Percentiles rank a stretch among this genome's conserved stretches.
Conservation (phyloP, 169 alveolate species). For the Theileria luwenshuni region DNA sequence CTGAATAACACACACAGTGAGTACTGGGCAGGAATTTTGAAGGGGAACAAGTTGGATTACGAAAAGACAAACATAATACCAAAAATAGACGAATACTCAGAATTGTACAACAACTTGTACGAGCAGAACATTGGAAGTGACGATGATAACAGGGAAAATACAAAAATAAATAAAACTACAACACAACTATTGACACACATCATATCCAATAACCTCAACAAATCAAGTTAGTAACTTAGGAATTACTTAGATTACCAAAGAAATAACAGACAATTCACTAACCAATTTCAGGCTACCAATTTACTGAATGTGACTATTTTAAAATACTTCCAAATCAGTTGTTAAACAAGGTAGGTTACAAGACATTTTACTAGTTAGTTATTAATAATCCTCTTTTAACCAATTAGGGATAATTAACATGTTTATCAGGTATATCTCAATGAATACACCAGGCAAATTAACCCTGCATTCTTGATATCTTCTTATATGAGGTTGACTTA, state of each 20-base stretch:
- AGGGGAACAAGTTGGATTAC: constrained; percentile 56
- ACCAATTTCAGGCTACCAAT: too few species aligned
- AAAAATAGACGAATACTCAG: background rate
- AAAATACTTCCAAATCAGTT: constrained; percentile 24
- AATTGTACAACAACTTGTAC: background rate
- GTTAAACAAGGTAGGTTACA: constrained; percentile 11
- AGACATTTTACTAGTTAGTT: too few species aligned
- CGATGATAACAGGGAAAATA: background rate
- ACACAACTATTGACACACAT: background rate
- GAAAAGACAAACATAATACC: constrained; percentile 25
- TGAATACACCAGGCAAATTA: constrained; percentile 30
- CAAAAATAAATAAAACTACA: background rate
- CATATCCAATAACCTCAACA: background rate
- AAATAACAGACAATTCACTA: too few species aligned
- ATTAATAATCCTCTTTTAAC: background rate
- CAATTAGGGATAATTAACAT: too few species aligned
- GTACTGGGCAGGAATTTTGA: constrained; percentile 69
- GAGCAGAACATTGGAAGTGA: background rate
- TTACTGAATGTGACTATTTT: constrained; percentile 21
- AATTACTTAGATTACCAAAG: too few species aligned
- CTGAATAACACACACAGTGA: constrained; percentile 51
- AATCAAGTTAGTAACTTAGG: too few species aligned
- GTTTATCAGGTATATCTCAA: constrained; percentile 59
- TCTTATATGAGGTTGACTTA: constrained; percentile 17
- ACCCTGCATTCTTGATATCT: constrained; percentile 55